Evolutionary conservation across 148 eudicot species (phyloP).

Genomic region (Fagopyrum esculentum): DNA sequence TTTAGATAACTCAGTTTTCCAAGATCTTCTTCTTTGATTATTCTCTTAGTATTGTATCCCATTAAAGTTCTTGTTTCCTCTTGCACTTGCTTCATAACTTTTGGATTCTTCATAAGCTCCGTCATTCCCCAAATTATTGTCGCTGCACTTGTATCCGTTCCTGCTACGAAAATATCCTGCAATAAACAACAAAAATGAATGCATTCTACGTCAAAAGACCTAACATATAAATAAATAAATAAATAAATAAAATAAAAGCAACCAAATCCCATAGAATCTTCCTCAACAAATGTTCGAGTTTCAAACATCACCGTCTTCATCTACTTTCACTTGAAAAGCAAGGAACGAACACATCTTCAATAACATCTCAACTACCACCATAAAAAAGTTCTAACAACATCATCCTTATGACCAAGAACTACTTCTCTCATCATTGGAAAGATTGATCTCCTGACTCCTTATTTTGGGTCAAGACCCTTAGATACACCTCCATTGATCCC

Average conservation of each 20-base stretch:
- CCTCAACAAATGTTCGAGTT: too few species aligned
- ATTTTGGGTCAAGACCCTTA: background rate
- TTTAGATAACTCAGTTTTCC: slow-evolving; percentile 20
- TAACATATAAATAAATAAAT: too few species aligned
- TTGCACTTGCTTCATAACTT: slow-evolving; percentile 25
- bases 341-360: too few species aligned
- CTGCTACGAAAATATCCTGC: slow-evolving; percentile 20
- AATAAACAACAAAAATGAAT: background rate
- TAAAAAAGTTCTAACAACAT: too few species aligned
- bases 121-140: slow-evolving; percentile 34
- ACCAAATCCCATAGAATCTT: too few species aligned
- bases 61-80: slow-evolving; percentile 10
- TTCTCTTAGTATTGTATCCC: background rate
- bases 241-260: too few species aligned
- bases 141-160: slow-evolving; percentile 27
- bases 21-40: slow-evolving; percentile 21
- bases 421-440: too few species aligned
- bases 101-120: slow-evolving; percentile 23
- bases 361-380: too few species aligned
- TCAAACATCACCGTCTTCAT: too few species aligned
- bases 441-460: background rate
- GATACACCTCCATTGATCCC: too few species aligned
- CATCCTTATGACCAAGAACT: too few species aligned
- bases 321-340: too few species aligned
- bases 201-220: background rate